Evolutionary conservation across 768 basidiomycete species (phyloP), one percentile per base, ranked within the genome.

Genomic region (Termitomyces sp.): DNA sequence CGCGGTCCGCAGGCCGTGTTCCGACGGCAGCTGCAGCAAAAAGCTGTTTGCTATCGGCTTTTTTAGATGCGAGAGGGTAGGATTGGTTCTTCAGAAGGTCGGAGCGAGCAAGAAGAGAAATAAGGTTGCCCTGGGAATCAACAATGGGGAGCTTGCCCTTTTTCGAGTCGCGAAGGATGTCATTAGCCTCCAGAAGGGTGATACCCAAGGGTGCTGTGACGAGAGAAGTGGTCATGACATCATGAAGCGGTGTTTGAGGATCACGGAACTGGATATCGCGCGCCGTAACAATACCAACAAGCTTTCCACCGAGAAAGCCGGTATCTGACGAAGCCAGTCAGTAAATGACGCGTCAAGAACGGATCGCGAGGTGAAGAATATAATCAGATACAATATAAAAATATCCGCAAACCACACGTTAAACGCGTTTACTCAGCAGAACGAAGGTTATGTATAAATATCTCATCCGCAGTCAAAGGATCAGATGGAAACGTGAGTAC

Each of bases 1-100:
- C 91, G 39, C 83, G 79, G 73, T 99, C 97, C 1, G 83, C 83
- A 0, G 86, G 89, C 21, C 96, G 90, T 0, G 96, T 99, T 52
- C 97, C 96, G 59, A 98, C 81, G 7, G 97, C 91, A 3, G 97
- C 96, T 8, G 96, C 97, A 47, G 94, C 93, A 67, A 95, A 94
- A 3, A 99, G 85, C 75, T 98, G 96, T 72, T 98, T 99, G 68
- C 79, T 92, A 59, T 85, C 78, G 1, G 91, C 90, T 61, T 88
- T 82, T 75, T 98, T 98, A 63, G 88, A 91, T 1, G 97, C 94
- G 56, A 97, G 83, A 1, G 97, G 97, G 72, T 88, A 99, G 56
- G 90, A 94, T 69, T 97, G 92, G 73, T 96, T 97, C 73, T 99
- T 98, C 68, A 98, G 84, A 47, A 99, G 79, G 72, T 99, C 96